phyloP scores from a whole-genome alignment of 345 rosid species.

The Murraya koenigii region DNA sequence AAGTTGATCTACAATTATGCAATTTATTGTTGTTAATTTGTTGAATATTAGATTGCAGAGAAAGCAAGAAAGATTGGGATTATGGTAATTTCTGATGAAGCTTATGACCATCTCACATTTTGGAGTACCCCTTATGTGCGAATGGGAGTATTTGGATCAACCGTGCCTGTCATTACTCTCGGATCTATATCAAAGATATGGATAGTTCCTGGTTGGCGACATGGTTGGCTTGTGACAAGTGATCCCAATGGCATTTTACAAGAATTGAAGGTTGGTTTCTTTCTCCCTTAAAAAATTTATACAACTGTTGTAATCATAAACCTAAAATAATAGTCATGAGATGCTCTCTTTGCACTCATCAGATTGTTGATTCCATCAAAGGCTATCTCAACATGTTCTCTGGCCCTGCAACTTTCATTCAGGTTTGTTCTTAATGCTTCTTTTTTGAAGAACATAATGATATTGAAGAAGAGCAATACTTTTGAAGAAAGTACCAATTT shows the following conservation, averaged over 20 bases:
- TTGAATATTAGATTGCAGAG: conserved; percentile 45
- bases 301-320: too few relatives aligned
- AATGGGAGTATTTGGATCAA: conserved; percentile 57
- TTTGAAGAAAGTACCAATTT: too few relatives aligned
- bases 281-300: too few relatives aligned
- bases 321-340: not conserved
- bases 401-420: conserved; percentile 52
- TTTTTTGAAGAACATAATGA: too few relatives aligned
- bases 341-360: not conserved
- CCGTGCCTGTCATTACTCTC: conserved; percentile 54
- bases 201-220: conserved; percentile 71
- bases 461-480: too few relatives aligned
- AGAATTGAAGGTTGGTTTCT: conserved; percentile 33
- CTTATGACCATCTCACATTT: conserved; percentile 43
- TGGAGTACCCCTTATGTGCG: conserved; percentile 52
- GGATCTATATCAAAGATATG: conserved; percentile 70
- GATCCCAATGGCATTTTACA: conserved; percentile 47
- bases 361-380: conserved; percentile 27
- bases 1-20: too few relatives aligned
- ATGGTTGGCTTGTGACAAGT: conserved; percentile 55
- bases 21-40: not conserved
- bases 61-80: conserved; percentile 51
- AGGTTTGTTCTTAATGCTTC: conserved; percentile 30
- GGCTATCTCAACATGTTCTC: conserved; percentile 7
- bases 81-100: conserved; percentile 64